Evolutionary conservation across 768 basidiomycete genomes (phyloP), one percentile per base, ranked within the genome.

Genomic region (Lyophyllum shimeji): DNA sequence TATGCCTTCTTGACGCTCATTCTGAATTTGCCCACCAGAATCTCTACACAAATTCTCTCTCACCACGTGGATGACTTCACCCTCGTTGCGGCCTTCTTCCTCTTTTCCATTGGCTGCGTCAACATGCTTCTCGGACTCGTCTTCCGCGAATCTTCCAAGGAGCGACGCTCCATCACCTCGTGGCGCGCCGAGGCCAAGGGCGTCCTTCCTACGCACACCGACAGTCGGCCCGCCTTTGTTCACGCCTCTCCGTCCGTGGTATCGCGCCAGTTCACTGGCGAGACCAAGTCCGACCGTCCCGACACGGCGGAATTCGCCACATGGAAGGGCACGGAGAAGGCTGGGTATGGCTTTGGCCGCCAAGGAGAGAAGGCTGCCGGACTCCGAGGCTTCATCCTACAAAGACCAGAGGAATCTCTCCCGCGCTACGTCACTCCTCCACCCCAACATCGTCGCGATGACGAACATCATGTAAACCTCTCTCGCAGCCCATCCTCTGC

Each of bases 1-100:
- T 3, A 27, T 45, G 40, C 9, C 46, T 18, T 42, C 45, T 43
- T 31, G 15, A n/a, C 8, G 11, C 37, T 4, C 27, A 50, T 31
- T 47, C 13, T 37, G 13, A 53, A 24, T 17, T 12, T 48, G 9
- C 33, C 2, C 15, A 20, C 17, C 56, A 87, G 85, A 8, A 81
- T 87, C 60, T 85, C 85, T 2, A 86, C 87, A 0, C 81, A 85
- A 52, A 79, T 88, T 52, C 84, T 89, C 58, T 87, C 87, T 1
- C 87, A 90, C 74, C 79, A 87, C 63, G 90, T 93, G 56, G 84
- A 89, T 58, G 83, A 82, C 64, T 94, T 95, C 70, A 84, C 93
- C 1, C 86, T 95, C 61, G 93, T 94, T 58, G 81, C 93, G 1
- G 90, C 88, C 25, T 93, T 91, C 79, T 82, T 94, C 74, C 76